Evolutionary conservation across 768 basidiomycete species (phyloP).

Genomic region (Russula vinacea): DNA sequence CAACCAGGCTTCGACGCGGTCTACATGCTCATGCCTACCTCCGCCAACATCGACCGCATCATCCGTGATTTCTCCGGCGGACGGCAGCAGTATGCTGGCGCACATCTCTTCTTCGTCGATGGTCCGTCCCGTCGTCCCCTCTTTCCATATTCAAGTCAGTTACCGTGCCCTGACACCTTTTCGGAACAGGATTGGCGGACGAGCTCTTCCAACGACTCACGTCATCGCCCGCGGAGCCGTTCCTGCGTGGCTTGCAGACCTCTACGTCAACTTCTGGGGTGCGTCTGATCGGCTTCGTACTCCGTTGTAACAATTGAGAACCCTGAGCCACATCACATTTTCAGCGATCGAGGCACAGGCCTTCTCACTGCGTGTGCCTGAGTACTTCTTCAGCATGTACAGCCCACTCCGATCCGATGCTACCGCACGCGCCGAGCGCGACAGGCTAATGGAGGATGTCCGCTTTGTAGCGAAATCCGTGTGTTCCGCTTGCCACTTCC

Average conservation of each 20-base stretch:
- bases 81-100: constrained; percentile 71
- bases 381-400: constrained; percentile 84
- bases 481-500: constrained; percentile 28
- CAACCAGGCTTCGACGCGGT: constrained; percentile 87
- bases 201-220: constrained; percentile 71
- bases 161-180: neutral
- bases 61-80: constrained; percentile 74
- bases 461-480: constrained; percentile 70
- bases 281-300: constrained; percentile 34
- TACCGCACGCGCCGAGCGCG: constrained; percentile 62
- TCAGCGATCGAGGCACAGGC: constrained; percentile 81
- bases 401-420: constrained; percentile 75
- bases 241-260: constrained; percentile 72
- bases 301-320: neutral
- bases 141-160: neutral
- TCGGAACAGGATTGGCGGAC: constrained; percentile 65
- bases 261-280: constrained; percentile 95
- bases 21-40: constrained; percentile 92
- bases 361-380: constrained; percentile 76
- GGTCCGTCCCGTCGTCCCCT: constrained; percentile 45
- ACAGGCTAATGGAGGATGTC: constrained; percentile 84
- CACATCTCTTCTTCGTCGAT: constrained; percentile 92
- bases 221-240: constrained; percentile 70
- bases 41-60: constrained; percentile 88
- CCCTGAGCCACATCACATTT: neutral